phyloP scores from a whole-genome alignment of 2,329 filamentous ascomycete genomes.

The Atkinsonella texensis region DNA sequence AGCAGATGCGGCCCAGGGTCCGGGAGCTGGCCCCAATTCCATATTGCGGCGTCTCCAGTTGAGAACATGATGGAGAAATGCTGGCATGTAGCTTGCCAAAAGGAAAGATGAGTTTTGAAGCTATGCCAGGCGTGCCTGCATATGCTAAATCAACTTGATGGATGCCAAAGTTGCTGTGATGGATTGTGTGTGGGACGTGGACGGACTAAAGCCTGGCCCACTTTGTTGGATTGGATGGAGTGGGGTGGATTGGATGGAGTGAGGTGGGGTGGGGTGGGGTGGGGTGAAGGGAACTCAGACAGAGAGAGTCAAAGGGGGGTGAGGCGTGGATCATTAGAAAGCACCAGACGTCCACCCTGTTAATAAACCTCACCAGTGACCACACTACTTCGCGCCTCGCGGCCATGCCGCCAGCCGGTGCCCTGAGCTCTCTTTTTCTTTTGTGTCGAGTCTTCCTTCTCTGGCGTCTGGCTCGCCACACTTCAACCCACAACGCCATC shows the following conservation, averaged over 20 bases:
- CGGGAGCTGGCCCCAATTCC: neutral
- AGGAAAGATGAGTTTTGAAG: slow-evolving; percentile 1
- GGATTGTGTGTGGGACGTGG: slow-evolving; percentile 1
- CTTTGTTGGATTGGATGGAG: neutral
- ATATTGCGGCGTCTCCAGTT: neutral
- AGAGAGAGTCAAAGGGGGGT: neutral
- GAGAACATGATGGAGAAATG: neutral
- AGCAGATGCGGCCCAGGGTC: neutral
- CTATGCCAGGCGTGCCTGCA: slow-evolving; percentile 3
- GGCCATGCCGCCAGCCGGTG: neutral
- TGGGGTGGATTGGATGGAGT: neutral
- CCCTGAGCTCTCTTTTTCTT: neutral
- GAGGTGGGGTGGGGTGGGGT: neutral
- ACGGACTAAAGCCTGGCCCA: neutral
- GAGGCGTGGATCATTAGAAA: neutral
- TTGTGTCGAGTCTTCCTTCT: neutral
- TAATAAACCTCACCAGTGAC: neutral
- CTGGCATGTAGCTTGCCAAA: slow-evolving; percentile 3
- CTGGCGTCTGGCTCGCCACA: neutral
- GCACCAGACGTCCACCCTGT: neutral
- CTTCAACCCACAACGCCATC: neutral
- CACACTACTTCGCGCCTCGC: neutral
- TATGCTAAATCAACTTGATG: slow-evolving; percentile 1
- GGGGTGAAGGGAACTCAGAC: neutral
- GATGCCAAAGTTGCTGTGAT: slow-evolving; percentile 5